Evolutionary conservation across 352 stramenopile species (phyloP).

Genomic region (Phytophthora aleatoria): DNA sequence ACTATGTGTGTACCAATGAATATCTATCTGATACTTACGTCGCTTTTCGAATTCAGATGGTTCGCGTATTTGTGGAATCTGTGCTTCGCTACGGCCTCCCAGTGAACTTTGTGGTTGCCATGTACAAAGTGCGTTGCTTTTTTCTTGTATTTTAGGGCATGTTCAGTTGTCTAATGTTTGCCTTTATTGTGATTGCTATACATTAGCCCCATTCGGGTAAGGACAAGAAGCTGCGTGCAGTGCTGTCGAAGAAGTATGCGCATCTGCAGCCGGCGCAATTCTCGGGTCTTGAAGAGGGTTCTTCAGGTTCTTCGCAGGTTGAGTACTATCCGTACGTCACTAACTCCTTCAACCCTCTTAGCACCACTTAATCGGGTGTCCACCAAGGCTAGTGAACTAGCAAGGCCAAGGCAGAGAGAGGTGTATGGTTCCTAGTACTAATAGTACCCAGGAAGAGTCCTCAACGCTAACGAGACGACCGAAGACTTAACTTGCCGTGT

Average conservation of each 20-base stretch:
- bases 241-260: constrained; percentile 86
- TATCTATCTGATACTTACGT: constrained; percentile 8
- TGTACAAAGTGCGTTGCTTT: constrained; percentile 70
- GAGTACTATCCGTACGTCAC: constrained; percentile 88
- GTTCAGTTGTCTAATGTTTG: neutral
- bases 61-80: constrained; percentile 97
- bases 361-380: constrained; percentile 29
- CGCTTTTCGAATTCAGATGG: constrained; percentile 49
- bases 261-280: constrained; percentile 86
- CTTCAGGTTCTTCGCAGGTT: constrained; percentile 54
- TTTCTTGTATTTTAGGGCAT: neutral
- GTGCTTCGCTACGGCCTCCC: constrained; percentile 98
- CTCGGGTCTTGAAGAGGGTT: constrained; percentile 74
- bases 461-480: constrained; percentile 13
- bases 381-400: constrained; percentile 7
- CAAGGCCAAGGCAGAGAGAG: constrained; percentile 2
- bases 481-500: constrained; percentile 19
- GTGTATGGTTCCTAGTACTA: constrained; percentile 18
- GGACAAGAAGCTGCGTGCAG: constrained; percentile 82
- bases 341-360: constrained; percentile 77
- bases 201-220: constrained; percentile 71
- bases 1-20: neutral
- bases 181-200: neutral
- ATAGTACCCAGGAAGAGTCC: neutral
- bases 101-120: constrained; percentile 93